Evolutionary conservation across 805 yeast species (phyloP).

Genomic region (Blastobotrys muscicola): DNA sequence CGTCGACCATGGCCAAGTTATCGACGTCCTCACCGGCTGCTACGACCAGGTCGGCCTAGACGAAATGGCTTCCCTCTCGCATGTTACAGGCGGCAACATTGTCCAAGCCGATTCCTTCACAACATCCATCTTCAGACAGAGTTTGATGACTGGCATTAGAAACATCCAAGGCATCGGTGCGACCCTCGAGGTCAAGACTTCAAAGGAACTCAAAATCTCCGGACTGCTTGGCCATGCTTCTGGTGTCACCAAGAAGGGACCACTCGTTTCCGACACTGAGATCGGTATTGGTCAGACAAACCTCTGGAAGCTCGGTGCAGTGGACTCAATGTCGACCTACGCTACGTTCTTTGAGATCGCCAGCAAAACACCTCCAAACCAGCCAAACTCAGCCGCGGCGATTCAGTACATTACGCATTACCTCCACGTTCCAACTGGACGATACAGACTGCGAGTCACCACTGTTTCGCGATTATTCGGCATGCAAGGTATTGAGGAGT

Average conservation of each 20-base stretch:
- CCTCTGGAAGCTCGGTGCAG: conserved; percentile 67
- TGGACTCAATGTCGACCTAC: conserved; percentile 72
- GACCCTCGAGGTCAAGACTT: conserved; percentile 68
- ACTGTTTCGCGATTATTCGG: conserved; percentile 48
- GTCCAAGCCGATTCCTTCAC: conserved; percentile 87
- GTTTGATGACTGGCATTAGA: conserved; percentile 45
- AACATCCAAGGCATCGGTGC: conserved; percentile 55
- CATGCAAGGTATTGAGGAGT: conserved; percentile 36
- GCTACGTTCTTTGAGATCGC: conserved; percentile 72
- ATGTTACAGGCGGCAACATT: conserved; percentile 80
- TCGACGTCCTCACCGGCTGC: conserved; percentile 89
- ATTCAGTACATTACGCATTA: conserved; percentile 81
- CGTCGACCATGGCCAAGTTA: conserved; percentile 62
- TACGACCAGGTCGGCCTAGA: conserved; percentile 92
- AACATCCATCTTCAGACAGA: conserved; percentile 86
- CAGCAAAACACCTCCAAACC: conserved; percentile 10
- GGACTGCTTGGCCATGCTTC: conserved; percentile 86
- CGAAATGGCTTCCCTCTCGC: conserved; percentile 80
- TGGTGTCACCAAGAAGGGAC: conserved; percentile 38
- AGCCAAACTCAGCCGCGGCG: conserved; percentile 17
- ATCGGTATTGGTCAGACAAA: conserved; percentile 84
- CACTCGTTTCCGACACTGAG: conserved; percentile 76
- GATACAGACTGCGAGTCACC: conserved; percentile 76
- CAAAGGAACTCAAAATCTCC: conserved; percentile 70
- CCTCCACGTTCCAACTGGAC: conserved; percentile 73